These are phyloP conservation scores for Actinidia polygama DNA, from an alignment of 179 eudicot species.

Conservation along the genomic window DNA sequence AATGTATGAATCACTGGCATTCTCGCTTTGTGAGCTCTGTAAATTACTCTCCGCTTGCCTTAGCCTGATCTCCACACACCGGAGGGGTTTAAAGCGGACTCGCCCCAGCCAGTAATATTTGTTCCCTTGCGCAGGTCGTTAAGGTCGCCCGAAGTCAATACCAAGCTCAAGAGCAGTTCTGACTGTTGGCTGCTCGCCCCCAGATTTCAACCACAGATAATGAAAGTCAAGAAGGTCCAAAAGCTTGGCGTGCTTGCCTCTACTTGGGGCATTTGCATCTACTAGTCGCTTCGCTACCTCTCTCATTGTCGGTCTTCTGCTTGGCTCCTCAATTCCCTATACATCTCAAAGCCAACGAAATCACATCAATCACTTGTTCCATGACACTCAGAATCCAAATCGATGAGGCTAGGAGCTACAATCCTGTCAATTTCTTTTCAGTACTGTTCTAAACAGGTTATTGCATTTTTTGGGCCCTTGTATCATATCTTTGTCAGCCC, in stretches of 20 bases:
- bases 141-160: too few species aligned
- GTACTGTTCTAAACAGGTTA: slow-evolving; percentile 47
- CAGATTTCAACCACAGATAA: neutral
- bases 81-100: too few species aligned
- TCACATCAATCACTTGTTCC: slow-evolving; percentile 62
- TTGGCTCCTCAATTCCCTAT: slow-evolving; percentile 65
- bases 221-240: neutral
- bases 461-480: too few species aligned
- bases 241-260: slow-evolving; percentile 26
- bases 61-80: too few species aligned
- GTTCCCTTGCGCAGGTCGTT: too few species aligned
- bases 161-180: too few species aligned
- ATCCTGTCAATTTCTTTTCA: slow-evolving; percentile 48
- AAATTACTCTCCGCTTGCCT: too few species aligned
- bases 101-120: too few species aligned
- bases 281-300: slow-evolving; percentile 66
- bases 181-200: too few species aligned
- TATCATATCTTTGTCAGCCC: too few species aligned
- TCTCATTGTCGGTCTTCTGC: slow-evolving; percentile 79
- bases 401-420: slow-evolving; percentile 50
- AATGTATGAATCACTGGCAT: too few species aligned
- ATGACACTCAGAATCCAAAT: slow-evolving; percentile 42
- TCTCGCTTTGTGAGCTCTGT: too few species aligned
- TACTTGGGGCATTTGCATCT: slow-evolving; percentile 31
- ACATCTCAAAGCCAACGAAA: slow-evolving; percentile 68